Evolutionary conservation across 768 basidiomycete genomes (phyloP), one percentile per base, ranked within the genome.

Genomic region (Leucosporidium scottii): DNA sequence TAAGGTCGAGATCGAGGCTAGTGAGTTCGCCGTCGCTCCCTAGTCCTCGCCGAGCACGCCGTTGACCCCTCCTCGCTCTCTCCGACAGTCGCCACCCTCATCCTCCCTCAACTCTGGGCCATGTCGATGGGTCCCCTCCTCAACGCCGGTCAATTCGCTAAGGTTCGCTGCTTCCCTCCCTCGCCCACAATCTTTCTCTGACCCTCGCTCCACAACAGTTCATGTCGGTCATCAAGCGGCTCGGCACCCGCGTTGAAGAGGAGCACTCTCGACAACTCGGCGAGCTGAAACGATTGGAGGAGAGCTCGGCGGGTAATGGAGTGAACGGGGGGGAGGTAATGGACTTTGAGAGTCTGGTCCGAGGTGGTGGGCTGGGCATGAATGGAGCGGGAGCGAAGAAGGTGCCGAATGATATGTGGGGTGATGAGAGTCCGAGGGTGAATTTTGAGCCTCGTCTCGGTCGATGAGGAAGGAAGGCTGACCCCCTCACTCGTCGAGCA

Each of bases 261-360:
- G 96, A 98, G 77, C 96, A 98, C 72, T 82, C 87, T 66, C 89
- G 92, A 74, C 94, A 93, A 77, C 82, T 99, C 13, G 86, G 91
- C 49, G 96, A 98, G 76, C 89, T 92, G 2, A 91, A 93, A 72
- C 84, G 93, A 36, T 81, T 93, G 27, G 93, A 96, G 75, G 90
- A 92, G 25, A 72, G 65, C 51, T 28, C 9, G 6, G 12, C 59
- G 18, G 39, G 55, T 2, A 51, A 0, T 3, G 61, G 36, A 27
- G 17, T 36, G 39, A 44, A 27, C 21, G 56, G 59, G 21, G 67
- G 34, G 73, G 73, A 82, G 0, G 82, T 83, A 25, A 81, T 91
- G 23, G 87, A 96, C 75, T 99, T 99, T 74, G 92, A 88, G 77
- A 90, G 85, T 63, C 82, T 94, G 1, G 90, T 94, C 5, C 60